Conservation (phyloP, 1,284 basidiomycete species). For the Tilletia indica region DNA sequence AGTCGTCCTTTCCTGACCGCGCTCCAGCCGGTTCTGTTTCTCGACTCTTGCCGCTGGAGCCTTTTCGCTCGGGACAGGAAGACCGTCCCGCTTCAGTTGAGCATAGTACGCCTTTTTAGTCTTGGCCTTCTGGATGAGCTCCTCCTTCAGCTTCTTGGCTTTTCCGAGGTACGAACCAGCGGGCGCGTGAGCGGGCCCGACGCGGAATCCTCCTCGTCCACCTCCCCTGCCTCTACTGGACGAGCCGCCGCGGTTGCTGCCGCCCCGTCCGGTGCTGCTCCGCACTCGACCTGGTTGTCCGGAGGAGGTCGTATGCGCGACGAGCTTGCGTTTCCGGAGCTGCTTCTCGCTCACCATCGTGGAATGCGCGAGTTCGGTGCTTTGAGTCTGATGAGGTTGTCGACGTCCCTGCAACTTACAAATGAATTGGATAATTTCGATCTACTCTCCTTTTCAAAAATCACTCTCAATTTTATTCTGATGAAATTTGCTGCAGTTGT, state of each 20-base stretch:
- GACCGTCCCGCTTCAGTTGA: constrained; percentile 58
- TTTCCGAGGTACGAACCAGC: constrained; percentile 53
- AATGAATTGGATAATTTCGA: too few species aligned
- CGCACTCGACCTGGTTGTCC: background rate
- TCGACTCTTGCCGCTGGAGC: background rate
- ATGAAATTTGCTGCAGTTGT: too few species aligned
- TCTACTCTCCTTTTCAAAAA: too few species aligned
- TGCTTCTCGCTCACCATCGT: constrained; percentile 16
- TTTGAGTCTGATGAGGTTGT: too few species aligned
- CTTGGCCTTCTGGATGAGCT: constrained; percentile 61
- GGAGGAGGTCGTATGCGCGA: background rate
- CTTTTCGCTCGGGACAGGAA: background rate
- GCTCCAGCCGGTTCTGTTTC: constrained; percentile 9
- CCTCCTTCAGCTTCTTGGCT: constrained; percentile 61
- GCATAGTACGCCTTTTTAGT: constrained; percentile 61
- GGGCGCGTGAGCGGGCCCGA: constrained; percentile 49
- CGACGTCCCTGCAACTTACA: too few species aligned
- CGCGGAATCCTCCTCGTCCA: constrained; percentile 43
- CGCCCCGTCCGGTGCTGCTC: background rate
- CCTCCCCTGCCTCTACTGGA: constrained; percentile 8
- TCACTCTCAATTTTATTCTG: too few species aligned
- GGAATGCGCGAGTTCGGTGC: too few species aligned
- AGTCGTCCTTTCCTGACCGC: background rate
- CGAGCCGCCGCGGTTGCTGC: too few species aligned
- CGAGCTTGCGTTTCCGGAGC: constrained; percentile 10